phyloP scores from a whole-genome alignment of 208 protist genomes.

The Trichomonas vaginalis region DNA sequence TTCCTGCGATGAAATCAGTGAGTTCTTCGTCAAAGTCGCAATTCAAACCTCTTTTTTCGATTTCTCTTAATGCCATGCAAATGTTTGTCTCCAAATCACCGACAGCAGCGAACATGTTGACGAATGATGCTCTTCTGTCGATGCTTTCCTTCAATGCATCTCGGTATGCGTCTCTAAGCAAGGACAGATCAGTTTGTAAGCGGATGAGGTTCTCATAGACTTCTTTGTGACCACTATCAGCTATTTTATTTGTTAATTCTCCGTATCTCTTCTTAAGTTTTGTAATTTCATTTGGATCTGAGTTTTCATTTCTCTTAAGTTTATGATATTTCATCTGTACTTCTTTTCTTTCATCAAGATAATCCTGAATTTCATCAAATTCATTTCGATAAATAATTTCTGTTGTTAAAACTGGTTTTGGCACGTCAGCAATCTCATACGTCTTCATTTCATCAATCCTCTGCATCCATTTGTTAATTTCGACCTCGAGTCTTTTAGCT shows the following conservation, averaged over 20 bases:
- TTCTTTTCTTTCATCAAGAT: not conserved
- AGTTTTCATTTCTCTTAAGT: not conserved
- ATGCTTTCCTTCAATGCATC: not conserved
- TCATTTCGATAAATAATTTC: not conserved
- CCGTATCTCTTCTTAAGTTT: not conserved
- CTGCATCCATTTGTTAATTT: not conserved
- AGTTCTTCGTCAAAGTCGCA: not conserved
- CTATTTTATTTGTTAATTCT: not conserved
- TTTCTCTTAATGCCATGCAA: not conserved
- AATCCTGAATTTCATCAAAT: not conserved
- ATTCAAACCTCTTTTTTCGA: not conserved
- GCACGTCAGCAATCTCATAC: not conserved
- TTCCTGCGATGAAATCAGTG: not conserved
- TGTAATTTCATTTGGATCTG: not conserved
- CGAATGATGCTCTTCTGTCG: not conserved
- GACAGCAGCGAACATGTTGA: not conserved
- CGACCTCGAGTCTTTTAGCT: not conserved
- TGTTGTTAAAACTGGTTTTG: not conserved
- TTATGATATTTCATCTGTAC: not conserved
- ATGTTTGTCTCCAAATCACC: not conserved
- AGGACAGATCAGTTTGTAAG: not conserved
- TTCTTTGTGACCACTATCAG: not conserved
- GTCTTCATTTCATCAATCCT: not conserved
- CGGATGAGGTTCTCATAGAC: not conserved
- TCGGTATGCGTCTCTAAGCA: not conserved